Evolutionary conservation across 1,284 basidiomycete species (phyloP).

Genomic region (Taiwanofungus camphoratus): DNA sequence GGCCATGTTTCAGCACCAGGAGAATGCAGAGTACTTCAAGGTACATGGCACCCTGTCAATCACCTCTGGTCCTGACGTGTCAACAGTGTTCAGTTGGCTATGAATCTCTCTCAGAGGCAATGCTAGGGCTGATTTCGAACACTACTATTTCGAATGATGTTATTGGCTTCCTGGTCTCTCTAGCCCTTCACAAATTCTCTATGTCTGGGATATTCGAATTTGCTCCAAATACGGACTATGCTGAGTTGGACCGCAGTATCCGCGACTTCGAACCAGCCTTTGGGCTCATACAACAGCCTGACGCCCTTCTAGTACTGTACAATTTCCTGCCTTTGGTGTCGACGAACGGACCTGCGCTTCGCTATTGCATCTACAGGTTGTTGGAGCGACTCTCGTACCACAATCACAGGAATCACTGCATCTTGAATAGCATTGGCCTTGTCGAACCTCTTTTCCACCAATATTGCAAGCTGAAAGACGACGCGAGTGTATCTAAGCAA

Average conservation of each 20-base stretch:
- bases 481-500: slow-evolving; percentile 29
- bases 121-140: slow-evolving; percentile 45
- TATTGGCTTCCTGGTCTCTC: slow-evolving; percentile 56
- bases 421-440: slow-evolving; percentile 54
- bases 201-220: slow-evolving; percentile 45
- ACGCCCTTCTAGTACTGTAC: slow-evolving; percentile 52
- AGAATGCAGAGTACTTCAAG: slow-evolving; percentile 63
- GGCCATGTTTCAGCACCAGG: slow-evolving; percentile 48
- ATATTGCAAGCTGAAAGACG: slow-evolving; percentile 20
- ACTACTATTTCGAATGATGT: slow-evolving; percentile 43
- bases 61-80: background rate
- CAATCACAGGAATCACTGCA: slow-evolving; percentile 62
- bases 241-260: slow-evolving; percentile 28
- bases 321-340: slow-evolving; percentile 31
- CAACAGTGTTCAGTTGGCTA: slow-evolving; percentile 61
- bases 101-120: slow-evolving; percentile 50
- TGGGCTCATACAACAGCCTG: slow-evolving; percentile 47
- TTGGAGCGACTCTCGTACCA: slow-evolving; percentile 54
- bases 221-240: slow-evolving; percentile 29
- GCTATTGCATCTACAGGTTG: slow-evolving; percentile 51
- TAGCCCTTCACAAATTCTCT: slow-evolving; percentile 59
- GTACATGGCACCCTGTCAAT: slow-evolving; percentile 31
- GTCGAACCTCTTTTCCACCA: slow-evolving; percentile 46
- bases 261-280: slow-evolving; percentile 39
- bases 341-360: slow-evolving; percentile 23